Conservation (phyloP, 2,329 filamentous ascomycete genomes). For the Colletotrichum godetiae region DNA sequence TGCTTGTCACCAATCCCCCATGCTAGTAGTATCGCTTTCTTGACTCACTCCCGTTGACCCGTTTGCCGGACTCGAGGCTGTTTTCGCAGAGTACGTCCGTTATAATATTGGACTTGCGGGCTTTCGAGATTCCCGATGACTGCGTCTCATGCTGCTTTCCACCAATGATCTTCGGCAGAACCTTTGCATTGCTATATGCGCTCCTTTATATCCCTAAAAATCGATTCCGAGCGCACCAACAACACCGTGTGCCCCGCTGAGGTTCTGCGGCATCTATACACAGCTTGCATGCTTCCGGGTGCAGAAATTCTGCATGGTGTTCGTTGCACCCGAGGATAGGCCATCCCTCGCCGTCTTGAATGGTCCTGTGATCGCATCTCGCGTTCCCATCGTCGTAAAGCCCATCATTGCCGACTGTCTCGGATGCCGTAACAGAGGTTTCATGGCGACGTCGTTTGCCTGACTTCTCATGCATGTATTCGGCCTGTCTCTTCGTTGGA, state of each 20-base stretch:
- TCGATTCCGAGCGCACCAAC: not conserved
- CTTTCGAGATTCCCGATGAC: not conserved
- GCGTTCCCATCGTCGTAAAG: too few species aligned
- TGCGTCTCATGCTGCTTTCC: not conserved
- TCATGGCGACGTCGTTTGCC: too few species aligned
- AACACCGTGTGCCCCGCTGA: not conserved
- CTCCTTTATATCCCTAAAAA: not conserved
- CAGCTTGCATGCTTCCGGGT: too few species aligned
- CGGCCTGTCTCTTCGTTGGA: too few species aligned
- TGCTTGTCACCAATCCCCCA: not conserved
- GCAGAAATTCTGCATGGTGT: too few species aligned
- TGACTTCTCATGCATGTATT: too few species aligned
- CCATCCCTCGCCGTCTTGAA: too few species aligned
- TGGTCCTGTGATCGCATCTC: too few species aligned
- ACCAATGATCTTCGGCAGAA: not conserved
- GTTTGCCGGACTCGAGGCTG: not conserved
- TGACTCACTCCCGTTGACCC: not conserved
- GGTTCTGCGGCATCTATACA: not conserved
- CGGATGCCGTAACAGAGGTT: too few species aligned
- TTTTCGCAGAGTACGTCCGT: not conserved
- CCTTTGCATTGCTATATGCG: not conserved
- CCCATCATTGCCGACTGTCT: too few species aligned
- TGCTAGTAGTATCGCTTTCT: not conserved
- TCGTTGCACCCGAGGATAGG: too few species aligned
- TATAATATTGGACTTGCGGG: not conserved